Evolutionary conservation across 768 basidiomycete species (phyloP).

Genomic region (Pisolithus albus): DNA sequence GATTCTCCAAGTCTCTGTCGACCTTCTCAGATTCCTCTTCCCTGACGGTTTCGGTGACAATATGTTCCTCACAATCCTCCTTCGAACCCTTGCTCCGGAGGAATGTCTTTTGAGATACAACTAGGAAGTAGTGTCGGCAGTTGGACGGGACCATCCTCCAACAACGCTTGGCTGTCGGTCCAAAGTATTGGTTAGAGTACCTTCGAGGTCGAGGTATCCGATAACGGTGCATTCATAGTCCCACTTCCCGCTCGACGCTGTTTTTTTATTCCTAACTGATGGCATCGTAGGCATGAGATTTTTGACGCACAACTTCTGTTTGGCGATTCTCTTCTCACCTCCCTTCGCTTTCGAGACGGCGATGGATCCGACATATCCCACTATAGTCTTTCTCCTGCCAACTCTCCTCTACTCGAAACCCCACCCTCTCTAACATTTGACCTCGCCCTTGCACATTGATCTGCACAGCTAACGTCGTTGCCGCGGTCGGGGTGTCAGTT

Average conservation of each 20-base stretch:
- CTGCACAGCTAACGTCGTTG: slow-evolving; percentile 33
- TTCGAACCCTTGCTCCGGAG: slow-evolving; percentile 44
- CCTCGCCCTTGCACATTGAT: too few species aligned
- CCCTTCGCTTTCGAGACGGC: slow-evolving; percentile 32
- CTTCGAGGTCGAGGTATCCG: slow-evolving; percentile 45
- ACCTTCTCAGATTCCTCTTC: too few species aligned
- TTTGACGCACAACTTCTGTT: slow-evolving; percentile 16
- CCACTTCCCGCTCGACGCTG: neutral
- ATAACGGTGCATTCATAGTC: slow-evolving; percentile 26
- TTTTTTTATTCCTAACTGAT: slow-evolving; percentile 1
- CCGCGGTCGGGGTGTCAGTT: slow-evolving; percentile 55
- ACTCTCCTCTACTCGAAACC: slow-evolving; percentile 40
- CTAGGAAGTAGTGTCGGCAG: slow-evolving; percentile 39
- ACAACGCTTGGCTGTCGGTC: slow-evolving; percentile 16
- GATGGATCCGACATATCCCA: slow-evolving; percentile 52
- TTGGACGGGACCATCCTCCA: neutral
- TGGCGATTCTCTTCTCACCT: slow-evolving; percentile 53
- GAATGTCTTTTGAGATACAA: slow-evolving; percentile 51
- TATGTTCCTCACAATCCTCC: slow-evolving; percentile 9
- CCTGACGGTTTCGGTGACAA: too few species aligned
- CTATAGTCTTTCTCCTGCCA: slow-evolving; percentile 61
- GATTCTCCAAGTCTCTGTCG: too few species aligned
- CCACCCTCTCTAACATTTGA: slow-evolving; percentile 43
- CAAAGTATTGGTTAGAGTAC: slow-evolving; percentile 32
- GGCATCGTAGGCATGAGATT: slow-evolving; percentile 31